Percentiles rank a stretch among this genome's conserved stretches.
These are phyloP conservation scores for Colletotrichum endophyticum DNA, from an alignment of 2,329 filamentous ascomycete species.

Conservation along the genomic window DNA sequence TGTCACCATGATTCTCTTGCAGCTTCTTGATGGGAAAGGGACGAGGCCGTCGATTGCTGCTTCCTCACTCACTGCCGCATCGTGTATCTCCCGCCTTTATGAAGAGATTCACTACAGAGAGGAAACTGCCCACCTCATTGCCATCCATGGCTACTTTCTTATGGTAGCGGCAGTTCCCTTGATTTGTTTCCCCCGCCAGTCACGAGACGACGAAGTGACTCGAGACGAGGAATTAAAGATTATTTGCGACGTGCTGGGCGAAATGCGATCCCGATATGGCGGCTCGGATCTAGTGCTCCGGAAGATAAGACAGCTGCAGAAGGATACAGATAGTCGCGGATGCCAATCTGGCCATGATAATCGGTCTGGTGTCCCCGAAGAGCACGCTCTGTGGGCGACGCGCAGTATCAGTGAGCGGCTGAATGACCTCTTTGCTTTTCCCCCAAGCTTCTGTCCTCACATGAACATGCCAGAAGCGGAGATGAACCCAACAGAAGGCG, in stretches of 20 bases:
- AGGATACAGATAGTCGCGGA: neutral
- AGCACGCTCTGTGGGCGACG: neutral
- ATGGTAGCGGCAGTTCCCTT: neutral
- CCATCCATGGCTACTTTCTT: neutral
- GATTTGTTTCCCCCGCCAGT: neutral
- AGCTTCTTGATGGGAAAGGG: neutral
- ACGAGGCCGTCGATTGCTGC: neutral
- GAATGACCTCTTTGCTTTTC: neutral
- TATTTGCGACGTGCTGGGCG: neutral
- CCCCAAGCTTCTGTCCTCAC: neutral
- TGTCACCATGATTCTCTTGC: neutral
- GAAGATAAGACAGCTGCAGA: neutral
- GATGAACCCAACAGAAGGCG: neutral
- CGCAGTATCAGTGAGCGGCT: neutral
- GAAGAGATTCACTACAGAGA: neutral
- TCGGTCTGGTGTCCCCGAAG: neutral
- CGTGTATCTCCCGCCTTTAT: neutral
- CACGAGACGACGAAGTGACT: neutral
- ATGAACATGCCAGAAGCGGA: neutral
- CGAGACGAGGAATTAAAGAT: neutral
- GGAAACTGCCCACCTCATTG: neutral
- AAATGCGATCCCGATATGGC: neutral
- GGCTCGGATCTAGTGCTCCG: neutral
- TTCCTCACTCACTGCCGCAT: neutral
- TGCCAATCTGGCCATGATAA: neutral